Conservation (phyloP, 768 basidiomycete genomes). For the Pleurotus sapidus region DNA sequence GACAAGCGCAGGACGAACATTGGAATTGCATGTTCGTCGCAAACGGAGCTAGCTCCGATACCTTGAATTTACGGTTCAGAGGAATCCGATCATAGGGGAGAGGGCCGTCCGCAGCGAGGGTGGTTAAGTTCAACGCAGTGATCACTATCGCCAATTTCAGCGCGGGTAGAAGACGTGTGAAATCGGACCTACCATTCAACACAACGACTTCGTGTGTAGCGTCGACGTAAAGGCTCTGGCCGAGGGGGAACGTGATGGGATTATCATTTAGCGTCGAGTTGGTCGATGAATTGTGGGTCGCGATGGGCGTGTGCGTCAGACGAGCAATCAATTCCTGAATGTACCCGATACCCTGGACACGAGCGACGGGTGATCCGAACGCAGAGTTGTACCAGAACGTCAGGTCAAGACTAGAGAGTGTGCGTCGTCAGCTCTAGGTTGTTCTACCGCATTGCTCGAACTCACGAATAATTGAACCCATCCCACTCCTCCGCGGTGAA, state of each 20-base stretch:
- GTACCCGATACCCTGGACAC: constrained; percentile 76
- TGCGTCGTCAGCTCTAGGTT: neutral
- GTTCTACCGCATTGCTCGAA: constrained; percentile 6
- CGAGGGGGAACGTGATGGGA: constrained; percentile 65
- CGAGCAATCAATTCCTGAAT: constrained; percentile 82
- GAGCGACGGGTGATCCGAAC: constrained; percentile 79
- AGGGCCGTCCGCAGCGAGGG: constrained; percentile 69
- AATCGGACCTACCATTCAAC: constrained; percentile 57
- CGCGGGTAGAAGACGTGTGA: neutral
- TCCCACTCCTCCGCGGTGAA: constrained; percentile 94
- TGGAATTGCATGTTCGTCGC: constrained; percentile 90
- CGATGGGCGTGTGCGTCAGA: constrained; percentile 72
- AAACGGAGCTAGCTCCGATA: constrained; percentile 81
- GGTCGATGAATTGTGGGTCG: constrained; percentile 73
- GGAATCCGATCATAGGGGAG: constrained; percentile 75
- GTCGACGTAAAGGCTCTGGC: constrained; percentile 78
- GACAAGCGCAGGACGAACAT: constrained; percentile 39
- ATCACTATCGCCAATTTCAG: constrained; percentile 46
- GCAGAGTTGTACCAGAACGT: constrained; percentile 56
- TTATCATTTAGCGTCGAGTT: constrained; percentile 79
- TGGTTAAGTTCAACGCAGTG: constrained; percentile 82
- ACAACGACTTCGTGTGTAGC: constrained; percentile 93
- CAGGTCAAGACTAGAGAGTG: neutral
- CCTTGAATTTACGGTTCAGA: constrained; percentile 60
- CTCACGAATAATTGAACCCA: constrained; percentile 84